Conservation (phyloP, 257 asterid genomes). For the Capsicum pubescens region DNA sequence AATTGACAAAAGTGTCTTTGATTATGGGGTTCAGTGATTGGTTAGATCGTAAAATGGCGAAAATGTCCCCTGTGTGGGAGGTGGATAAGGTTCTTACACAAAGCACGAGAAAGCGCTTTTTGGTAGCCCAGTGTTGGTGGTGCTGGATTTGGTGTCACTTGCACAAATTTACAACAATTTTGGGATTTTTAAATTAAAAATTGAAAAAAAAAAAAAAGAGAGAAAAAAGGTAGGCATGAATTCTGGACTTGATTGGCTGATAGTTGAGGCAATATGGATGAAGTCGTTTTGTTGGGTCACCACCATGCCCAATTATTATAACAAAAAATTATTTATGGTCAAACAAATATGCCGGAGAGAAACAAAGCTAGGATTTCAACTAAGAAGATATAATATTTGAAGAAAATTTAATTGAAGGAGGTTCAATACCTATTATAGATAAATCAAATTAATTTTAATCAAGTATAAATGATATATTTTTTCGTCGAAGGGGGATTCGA, state of each 20-base stretch:
- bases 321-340: too few relatives aligned
- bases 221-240: not conserved
- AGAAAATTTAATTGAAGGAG: too few relatives aligned
- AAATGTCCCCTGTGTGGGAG: not conserved
- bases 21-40: not conserved
- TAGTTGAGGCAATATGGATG: constrained; percentile 16
- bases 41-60: not conserved
- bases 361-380: too few relatives aligned
- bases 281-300: not conserved
- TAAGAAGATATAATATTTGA: too few relatives aligned
- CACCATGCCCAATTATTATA: not conserved
- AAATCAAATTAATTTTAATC: too few relatives aligned
- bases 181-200: not conserved
- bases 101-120: constrained; percentile 28
- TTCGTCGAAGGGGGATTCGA: too few relatives aligned
- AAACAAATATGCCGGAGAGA: too few relatives aligned
- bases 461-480: too few relatives aligned
- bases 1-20: constrained; percentile 7
- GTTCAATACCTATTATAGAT: too few relatives aligned
- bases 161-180: not conserved
- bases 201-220: too few relatives aligned
- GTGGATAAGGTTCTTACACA: not conserved
- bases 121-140: constrained; percentile 10
- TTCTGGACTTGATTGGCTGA: constrained; percentile 25
- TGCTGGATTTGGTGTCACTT: constrained; percentile 27